Evolutionary conservation across 192 early-diverging fungal species (phyloP).

Genomic region (Linderina pennispora): DNA sequence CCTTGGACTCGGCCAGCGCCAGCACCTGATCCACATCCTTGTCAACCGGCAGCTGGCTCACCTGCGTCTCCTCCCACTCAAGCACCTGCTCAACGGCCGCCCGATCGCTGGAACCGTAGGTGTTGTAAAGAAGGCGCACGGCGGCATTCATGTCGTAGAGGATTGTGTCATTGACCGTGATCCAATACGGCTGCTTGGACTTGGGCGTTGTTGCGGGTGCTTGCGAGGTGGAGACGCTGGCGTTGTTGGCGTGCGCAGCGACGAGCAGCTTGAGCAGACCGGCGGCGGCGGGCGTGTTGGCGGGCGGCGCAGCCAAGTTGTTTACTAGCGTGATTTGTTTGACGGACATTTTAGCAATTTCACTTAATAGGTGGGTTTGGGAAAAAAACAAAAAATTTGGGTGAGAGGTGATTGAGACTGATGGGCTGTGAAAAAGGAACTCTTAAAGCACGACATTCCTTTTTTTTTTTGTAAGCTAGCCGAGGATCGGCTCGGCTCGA

Average conservation of each 20-base stretch:
- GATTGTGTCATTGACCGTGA: constrained; percentile 10
- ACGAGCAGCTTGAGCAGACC: constrained; percentile 42
- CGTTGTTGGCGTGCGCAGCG: constrained; percentile 26
- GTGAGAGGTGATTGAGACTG: too few relatives aligned
- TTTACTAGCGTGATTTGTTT: constrained; percentile 16
- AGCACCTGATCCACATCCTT: constrained; percentile 19
- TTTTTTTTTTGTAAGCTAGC: too few relatives aligned
- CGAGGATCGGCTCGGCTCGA: too few relatives aligned
- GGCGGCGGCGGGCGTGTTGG: constrained; percentile 43
- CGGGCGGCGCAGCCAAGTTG: constrained; percentile 22
- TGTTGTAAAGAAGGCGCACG: constrained; percentile 34
- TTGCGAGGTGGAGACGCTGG: constrained; percentile 13
- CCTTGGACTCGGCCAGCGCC: constrained; percentile 9
- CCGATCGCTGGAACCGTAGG: constrained; percentile 11
- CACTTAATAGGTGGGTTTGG: neutral
- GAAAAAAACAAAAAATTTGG: too few relatives aligned
- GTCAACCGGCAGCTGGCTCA: constrained; percentile 17
- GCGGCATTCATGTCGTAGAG: constrained; percentile 45
- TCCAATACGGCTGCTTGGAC: constrained; percentile 35
- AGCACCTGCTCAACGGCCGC: constrained; percentile 33
- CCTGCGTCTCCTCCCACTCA: constrained; percentile 45
- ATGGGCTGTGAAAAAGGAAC: neutral
- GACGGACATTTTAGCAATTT: constrained; percentile 5
- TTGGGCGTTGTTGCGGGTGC: constrained; percentile 12
- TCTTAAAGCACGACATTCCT: neutral